Percentiles rank a stretch among this genome's conserved stretches.
Conservation (phyloP, 305 asterid genomes). For the Salvia sclarea region DNA sequence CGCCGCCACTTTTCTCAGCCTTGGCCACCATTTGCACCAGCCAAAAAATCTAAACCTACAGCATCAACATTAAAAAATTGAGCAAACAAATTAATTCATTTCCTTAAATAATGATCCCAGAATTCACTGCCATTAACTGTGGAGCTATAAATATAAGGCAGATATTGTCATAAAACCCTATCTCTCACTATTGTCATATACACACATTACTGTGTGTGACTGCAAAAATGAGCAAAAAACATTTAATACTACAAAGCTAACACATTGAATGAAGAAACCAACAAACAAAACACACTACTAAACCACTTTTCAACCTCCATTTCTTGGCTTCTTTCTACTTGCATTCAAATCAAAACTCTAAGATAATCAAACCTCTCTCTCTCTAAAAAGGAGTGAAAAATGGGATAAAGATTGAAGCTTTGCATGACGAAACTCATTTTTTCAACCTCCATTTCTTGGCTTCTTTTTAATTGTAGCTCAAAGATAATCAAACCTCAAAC, state of each 20-base stretch:
- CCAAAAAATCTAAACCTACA: constrained; percentile 33
- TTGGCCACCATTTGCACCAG: constrained; percentile 44
- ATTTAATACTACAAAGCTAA: not conserved
- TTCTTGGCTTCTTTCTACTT: not conserved
- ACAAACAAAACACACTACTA: not conserved
- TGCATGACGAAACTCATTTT: not conserved
- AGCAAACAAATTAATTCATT: constrained; percentile 9
- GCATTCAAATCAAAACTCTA: not conserved
- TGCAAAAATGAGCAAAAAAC: no score
- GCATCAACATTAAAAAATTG: constrained; percentile 24
- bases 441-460: not conserved
- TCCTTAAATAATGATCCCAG: constrained; percentile 10
- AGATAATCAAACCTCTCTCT: not conserved
- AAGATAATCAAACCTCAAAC: not conserved
- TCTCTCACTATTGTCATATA: no score
- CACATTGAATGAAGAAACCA: constrained; percentile 22
- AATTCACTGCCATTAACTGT: not conserved
- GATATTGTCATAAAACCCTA: constrained; percentile 17
- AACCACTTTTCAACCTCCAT: not conserved
- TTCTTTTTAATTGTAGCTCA: not conserved
- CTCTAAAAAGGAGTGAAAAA: not conserved
- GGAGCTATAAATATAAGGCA: constrained; percentile 3
- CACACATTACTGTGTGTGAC: not conserved
- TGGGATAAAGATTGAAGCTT: not conserved
- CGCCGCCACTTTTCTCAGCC: constrained; percentile 40